Percentiles rank a stretch among this genome's conserved stretches.
phyloP scores from a whole-genome alignment of 768 basidiomycete species.

The Termitomyces sp. region DNA sequence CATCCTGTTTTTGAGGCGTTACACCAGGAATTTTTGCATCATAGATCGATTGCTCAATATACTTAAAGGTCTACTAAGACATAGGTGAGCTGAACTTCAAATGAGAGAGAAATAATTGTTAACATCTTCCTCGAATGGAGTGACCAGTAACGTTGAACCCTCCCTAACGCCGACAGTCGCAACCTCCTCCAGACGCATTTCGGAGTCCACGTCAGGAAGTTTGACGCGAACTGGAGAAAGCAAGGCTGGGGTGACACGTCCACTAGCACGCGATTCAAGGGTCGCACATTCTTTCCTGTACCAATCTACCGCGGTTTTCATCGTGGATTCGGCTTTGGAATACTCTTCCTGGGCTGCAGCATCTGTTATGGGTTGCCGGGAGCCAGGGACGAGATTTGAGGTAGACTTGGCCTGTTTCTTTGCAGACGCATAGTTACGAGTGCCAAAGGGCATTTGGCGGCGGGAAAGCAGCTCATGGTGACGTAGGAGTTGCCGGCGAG shows the following conservation, averaged over 20 bases:
- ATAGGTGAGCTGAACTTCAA: constrained; percentile 13
- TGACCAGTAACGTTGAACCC: constrained; percentile 66
- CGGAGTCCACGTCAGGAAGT: constrained; percentile 32
- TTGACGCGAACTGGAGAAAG: constrained; percentile 63
- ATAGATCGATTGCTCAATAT: constrained; percentile 70
- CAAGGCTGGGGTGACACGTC: constrained; percentile 69
- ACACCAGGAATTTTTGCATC: constrained; percentile 69
- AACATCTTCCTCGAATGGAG: constrained; percentile 76
- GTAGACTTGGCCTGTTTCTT: constrained; percentile 44
- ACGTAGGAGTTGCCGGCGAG: not conserved
- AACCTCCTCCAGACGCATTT: constrained; percentile 55
- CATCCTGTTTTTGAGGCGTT: constrained; percentile 65
- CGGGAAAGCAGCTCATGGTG: not conserved
- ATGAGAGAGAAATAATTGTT: constrained; percentile 20
- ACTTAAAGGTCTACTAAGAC: constrained; percentile 62
- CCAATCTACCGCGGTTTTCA: constrained; percentile 64
- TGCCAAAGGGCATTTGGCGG: not conserved
- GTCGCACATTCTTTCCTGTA: constrained; percentile 72
- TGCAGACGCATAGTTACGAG: constrained; percentile 19
- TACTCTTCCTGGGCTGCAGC: constrained; percentile 54
- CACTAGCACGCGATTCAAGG: constrained; percentile 65
- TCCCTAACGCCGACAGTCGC: constrained; percentile 80
- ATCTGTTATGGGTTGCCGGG: constrained; percentile 53
- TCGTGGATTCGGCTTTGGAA: constrained; percentile 53
- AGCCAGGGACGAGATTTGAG: constrained; percentile 58